A percentile compares a stretch with the other conserved stretches of the same genome.
phyloP scores from a whole-genome alignment of 495 filamentous ascomycete species.

The Aspergillus taichungensis region DNA sequence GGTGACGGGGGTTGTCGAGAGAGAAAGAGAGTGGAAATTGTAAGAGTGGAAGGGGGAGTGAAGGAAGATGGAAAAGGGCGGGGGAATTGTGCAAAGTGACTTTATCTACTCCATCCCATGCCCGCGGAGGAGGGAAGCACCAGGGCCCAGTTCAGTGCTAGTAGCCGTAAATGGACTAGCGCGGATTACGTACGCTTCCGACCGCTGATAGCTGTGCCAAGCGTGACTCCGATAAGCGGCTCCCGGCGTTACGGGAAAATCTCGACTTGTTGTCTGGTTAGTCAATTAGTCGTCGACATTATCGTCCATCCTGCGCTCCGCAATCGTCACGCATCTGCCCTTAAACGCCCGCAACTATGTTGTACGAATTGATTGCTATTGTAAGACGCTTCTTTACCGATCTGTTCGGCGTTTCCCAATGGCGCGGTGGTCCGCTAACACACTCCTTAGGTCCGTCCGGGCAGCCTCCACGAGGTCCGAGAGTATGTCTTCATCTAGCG shows the following conservation, averaged over 20 bases:
- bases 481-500: conserved; percentile 53
- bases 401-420: conserved; percentile 2
- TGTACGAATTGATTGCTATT: conserved; percentile 95
- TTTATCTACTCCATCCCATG: neutral
- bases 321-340: too few relatives aligned
- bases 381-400: conserved; percentile 43
- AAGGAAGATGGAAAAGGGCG: conserved; percentile 14
- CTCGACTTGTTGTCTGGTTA: conserved; percentile 1
- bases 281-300: too few relatives aligned
- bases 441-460: conserved; percentile 67
- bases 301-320: too few relatives aligned
- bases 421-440: neutral
- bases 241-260: conserved; percentile 17
- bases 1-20: neutral
- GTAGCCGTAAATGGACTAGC: too few relatives aligned
- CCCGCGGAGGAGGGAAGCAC: too few relatives aligned
- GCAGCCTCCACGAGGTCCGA: conserved; percentile 82
- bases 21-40: conserved; percentile 9
- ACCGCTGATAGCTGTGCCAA: conserved; percentile 18
- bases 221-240: conserved; percentile 12
- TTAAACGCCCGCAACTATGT: conserved; percentile 46
- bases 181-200: neutral
- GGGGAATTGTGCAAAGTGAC: conserved; percentile 21
- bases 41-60: conserved; percentile 6
- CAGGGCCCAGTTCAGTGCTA: too few relatives aligned